Conservation (phyloP, 768 basidiomycete species). For the Termitomyces sp. region DNA sequence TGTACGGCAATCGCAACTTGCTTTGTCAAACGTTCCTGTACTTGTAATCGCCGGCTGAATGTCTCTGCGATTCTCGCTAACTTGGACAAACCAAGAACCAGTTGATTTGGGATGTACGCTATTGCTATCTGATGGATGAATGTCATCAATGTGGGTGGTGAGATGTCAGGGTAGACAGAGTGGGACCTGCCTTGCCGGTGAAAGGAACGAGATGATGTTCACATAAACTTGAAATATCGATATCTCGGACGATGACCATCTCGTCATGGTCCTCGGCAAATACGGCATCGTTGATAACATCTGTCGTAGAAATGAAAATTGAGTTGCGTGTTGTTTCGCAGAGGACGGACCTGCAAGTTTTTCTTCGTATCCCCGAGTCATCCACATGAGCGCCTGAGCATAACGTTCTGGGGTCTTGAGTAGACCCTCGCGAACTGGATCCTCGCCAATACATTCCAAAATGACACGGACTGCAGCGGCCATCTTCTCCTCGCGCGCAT, state of each 20-base stretch:
- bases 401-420: constrained; percentile 91
- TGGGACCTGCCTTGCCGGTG: constrained; percentile 79
- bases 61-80: constrained; percentile 97
- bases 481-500: constrained; percentile 72
- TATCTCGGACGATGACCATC: constrained; percentile 98
- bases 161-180: constrained; percentile 3
- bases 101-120: constrained; percentile 93
- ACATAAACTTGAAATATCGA: constrained; percentile 95
- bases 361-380: constrained; percentile 99
- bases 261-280: constrained; percentile 99
- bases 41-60: constrained; percentile 91
- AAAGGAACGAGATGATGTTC: constrained; percentile 99
- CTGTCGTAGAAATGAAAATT: constrained; percentile 34
- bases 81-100: constrained; percentile 94
- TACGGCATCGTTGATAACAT: constrained; percentile 97
- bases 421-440: constrained; percentile 93
- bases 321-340: constrained; percentile 1
- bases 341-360: constrained; percentile 68
- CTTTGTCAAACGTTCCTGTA: constrained; percentile 96
- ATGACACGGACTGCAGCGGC: constrained; percentile 84
- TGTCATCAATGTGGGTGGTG: constrained; percentile 19
- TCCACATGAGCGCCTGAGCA: constrained; percentile 96
- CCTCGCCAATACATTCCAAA: constrained; percentile 97
- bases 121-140: constrained; percentile 75
- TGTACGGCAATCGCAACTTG: constrained; percentile 98